Percentiles rank a stretch among this genome's conserved stretches.
Evolutionary conservation across 164 flowering plant genomes (phyloP).

Genomic region (Warburgia ugandensis): DNA sequence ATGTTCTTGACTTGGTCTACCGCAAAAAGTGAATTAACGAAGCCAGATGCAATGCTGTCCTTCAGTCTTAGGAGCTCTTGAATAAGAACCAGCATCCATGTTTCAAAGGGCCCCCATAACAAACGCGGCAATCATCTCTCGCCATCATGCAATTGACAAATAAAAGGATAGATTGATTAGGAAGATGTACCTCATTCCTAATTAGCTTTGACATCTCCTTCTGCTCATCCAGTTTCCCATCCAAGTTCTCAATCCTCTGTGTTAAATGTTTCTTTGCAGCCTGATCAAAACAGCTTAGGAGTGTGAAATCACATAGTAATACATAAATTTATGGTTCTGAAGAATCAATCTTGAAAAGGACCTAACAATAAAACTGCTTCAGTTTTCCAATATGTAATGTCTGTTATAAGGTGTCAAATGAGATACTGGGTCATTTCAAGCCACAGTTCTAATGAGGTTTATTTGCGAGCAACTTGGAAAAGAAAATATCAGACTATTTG

Average conservation of each 20-base stretch:
- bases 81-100: neutral
- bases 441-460: neutral
- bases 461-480: neutral
- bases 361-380: too few relatives aligned
- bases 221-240: slow-evolving; percentile 64
- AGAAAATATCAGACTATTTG: neutral
- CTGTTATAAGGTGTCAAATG: too few relatives aligned
- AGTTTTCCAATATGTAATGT: too few relatives aligned
- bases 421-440: too few relatives aligned
- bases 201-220: slow-evolving; percentile 50
- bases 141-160: neutral
- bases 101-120: neutral
- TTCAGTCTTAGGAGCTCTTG: too few relatives aligned
- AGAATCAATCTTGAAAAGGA: too few relatives aligned
- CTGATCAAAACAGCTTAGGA: slow-evolving; percentile 1
- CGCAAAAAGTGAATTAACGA: neutral
- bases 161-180: neutral
- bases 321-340: too few relatives aligned
- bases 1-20: neutral
- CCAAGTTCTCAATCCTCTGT: slow-evolving; percentile 58
- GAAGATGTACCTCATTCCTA: slow-evolving; percentile 35
- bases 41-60: too few relatives aligned
- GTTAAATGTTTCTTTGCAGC: slow-evolving; percentile 58
- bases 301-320: too few relatives aligned
- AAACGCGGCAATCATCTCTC: neutral